These are phyloP conservation scores for Westerdykella ornata DNA, from an alignment of 2,329 filamentous ascomycete genomes.

Conservation along the genomic window DNA sequence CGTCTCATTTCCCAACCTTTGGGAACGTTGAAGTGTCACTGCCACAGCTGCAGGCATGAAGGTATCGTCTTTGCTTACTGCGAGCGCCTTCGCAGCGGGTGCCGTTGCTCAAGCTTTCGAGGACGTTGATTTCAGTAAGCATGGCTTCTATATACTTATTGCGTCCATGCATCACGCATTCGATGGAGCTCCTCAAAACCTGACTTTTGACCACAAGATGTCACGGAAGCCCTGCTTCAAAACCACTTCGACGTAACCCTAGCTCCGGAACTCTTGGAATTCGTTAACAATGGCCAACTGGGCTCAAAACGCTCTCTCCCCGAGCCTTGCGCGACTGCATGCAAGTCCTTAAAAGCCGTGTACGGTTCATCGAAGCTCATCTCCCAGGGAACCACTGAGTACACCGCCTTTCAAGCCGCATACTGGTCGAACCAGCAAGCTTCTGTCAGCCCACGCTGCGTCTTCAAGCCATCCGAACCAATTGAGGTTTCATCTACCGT, in stretches of 20 bases:
- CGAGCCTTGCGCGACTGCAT: too few relatives aligned
- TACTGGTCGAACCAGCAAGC: slow-evolving; percentile 26
- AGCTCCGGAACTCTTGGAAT: slow-evolving; percentile 9
- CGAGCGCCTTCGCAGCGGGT: neutral
- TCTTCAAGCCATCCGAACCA: slow-evolving; percentile 21
- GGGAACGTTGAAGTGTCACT: too few relatives aligned
- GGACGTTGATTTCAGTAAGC: neutral
- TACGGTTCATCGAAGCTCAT: slow-evolving; percentile 14
- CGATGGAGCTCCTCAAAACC: too few relatives aligned
- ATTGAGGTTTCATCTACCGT: slow-evolving; percentile 16
- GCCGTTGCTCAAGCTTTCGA: neutral
- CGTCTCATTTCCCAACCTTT: too few relatives aligned
- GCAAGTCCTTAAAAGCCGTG: slow-evolving; percentile 9
- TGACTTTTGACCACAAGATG: slow-evolving; percentile 1
- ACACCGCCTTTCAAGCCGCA: slow-evolving; percentile 11
- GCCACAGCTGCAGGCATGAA: neutral
- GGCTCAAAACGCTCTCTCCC: too few relatives aligned
- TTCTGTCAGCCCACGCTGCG: slow-evolving; percentile 18
- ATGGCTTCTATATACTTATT: too few relatives aligned
- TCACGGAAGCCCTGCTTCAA: slow-evolving; percentile 14
- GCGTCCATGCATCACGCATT: too few relatives aligned
- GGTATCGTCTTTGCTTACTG: neutral
- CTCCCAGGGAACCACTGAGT: slow-evolving; percentile 9
- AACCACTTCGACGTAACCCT: slow-evolving; percentile 15
- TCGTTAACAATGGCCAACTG: neutral